Evolutionary conservation across 2,329 filamentous ascomycete species (phyloP).

Genomic region (Rhytidhysteron rufulum): DNA sequence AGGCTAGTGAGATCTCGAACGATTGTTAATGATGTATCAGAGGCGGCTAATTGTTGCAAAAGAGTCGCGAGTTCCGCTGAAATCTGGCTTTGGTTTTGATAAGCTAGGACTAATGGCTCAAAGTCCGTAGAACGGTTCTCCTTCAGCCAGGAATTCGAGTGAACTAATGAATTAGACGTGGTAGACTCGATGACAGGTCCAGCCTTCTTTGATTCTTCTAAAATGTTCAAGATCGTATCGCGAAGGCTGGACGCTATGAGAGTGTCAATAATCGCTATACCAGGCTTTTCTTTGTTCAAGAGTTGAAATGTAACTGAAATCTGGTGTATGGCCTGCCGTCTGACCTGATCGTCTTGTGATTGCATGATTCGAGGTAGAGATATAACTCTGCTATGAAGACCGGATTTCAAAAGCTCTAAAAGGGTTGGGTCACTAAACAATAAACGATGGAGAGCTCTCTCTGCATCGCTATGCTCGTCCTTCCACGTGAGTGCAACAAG

Average conservation of each 20-base stretch:
- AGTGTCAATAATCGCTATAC: slow-evolving; percentile 64
- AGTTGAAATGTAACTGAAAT: slow-evolving; percentile 70
- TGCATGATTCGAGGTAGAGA: slow-evolving; percentile 81
- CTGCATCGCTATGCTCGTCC: slow-evolving; percentile 44
- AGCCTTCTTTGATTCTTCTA: slow-evolving; percentile 34
- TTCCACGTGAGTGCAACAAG: slow-evolving; percentile 62
- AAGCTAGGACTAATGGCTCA: slow-evolving; percentile 52
- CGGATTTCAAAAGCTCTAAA: slow-evolving; percentile 62
- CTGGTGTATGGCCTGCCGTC: slow-evolving; percentile 68
- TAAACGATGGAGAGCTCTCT: slow-evolving; percentile 54
- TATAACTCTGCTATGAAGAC: slow-evolving; percentile 75
- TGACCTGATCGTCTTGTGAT: slow-evolving; percentile 73
- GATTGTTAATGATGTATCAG: slow-evolving; percentile 46
- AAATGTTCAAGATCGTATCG: slow-evolving; percentile 62
- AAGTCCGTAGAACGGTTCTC: slow-evolving; percentile 42
- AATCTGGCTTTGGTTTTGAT: slow-evolving; percentile 64
- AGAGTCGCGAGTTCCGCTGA: slow-evolving; percentile 59
- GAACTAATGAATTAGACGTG: slow-evolving; percentile 5
- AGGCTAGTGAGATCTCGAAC: slow-evolving; percentile 63
- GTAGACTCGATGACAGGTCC: slow-evolving; percentile 14
- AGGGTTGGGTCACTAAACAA: slow-evolving; percentile 60
- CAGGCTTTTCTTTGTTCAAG: slow-evolving; percentile 59
- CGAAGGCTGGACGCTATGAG: slow-evolving; percentile 65
- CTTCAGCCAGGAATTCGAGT: slow-evolving; percentile 14
- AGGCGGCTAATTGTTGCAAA: slow-evolving; percentile 53